Base-by-base conservation (phyloP, 768 basidiomycete genomes). In the Rhodotorula babjevae region DNA sequence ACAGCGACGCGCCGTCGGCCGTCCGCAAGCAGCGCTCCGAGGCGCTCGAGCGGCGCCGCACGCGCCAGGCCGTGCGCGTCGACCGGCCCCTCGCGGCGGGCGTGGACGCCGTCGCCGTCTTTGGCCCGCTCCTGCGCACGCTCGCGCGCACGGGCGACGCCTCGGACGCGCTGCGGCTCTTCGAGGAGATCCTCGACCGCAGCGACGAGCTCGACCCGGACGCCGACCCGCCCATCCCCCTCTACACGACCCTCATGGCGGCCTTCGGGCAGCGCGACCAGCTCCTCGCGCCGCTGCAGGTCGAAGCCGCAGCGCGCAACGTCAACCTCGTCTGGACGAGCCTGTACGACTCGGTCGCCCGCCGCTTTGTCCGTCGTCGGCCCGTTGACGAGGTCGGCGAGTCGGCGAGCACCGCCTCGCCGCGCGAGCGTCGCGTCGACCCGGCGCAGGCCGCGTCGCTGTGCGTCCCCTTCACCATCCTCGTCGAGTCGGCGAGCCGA, bases 401-500 rank as follows among this genome's bases (percentile, higher is more conserved):
- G 72, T 85, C 55, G 79, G 84, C 74, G 72, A 79, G n/a, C 75
- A 11, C 67, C 36, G 73, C n/a, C n/a, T n/a, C 72, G 27, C 77
- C 79, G 36, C 70, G 65, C 11, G 76, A 77, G 29, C 27, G 47
- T 11, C 64, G 49, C 7, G 47, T 71, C 55, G 71, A 77, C 47
- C 79, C 78, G 40, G 82, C 80, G 31, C 84, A 79, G 27, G 83
- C 84, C n/a, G 87, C 86, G 73, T 79, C 87, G n/a, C 84, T 95
- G 57, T 89, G 87, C 75, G 80, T 87, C 53, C 89, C 93, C 0
- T 83, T 97, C 19, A 93, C 92, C 23, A 88, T 92, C 75, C 88
- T 88, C 80, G 87, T 96, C 71, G 88, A 91, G 74, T 85, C 86
- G 11, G 82, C 94, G 63, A 90, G 42, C 33, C 52, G 53, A 0